phyloP scores from a whole-genome alignment of 306 rosid species.

The Heteromeles arbutifolia region DNA sequence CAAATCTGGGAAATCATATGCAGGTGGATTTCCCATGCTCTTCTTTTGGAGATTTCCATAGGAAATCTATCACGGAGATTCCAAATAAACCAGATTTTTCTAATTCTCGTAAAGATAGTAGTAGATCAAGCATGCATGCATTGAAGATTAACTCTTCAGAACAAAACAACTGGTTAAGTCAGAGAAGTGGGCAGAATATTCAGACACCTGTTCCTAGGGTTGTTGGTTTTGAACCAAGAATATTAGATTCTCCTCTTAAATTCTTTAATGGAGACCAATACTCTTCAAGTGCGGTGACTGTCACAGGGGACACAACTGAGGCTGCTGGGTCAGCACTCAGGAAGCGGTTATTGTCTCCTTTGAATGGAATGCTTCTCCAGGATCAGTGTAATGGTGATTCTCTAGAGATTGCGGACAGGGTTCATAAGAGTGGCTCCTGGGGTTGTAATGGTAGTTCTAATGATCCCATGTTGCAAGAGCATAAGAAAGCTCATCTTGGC shows the following conservation, averaged over 20 bases:
- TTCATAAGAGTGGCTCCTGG: slow-evolving; percentile 22
- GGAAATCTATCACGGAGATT: slow-evolving; percentile 27
- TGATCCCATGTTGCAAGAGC: slow-evolving; percentile 27
- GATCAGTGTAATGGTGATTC: slow-evolving; percentile 41
- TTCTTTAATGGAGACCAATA: slow-evolving; percentile 27
- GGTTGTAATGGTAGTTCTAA: slow-evolving; percentile 17
- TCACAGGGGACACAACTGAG: slow-evolving; percentile 24
- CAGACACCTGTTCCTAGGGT: slow-evolving; percentile 48
- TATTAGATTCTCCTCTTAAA: slow-evolving; percentile 26
- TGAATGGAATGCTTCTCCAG: slow-evolving; percentile 41
- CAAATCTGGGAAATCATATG: slow-evolving; percentile 26
- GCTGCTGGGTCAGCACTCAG: slow-evolving; percentile 26
- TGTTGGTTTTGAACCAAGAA: slow-evolving; percentile 52
- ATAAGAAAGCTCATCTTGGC: slow-evolving; percentile 45
- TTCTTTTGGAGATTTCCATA: slow-evolving; percentile 31
- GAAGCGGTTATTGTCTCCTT: slow-evolving; percentile 50
- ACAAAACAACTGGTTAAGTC: slow-evolving; percentile 31
- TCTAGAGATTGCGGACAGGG: slow-evolving; percentile 27
- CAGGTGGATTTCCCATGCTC: slow-evolving; percentile 33
- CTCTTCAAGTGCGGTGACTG: slow-evolving; percentile 26
- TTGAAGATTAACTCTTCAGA: slow-evolving; percentile 38
- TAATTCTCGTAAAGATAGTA: slow-evolving; percentile 24
- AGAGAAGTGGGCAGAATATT: slow-evolving; percentile 27
- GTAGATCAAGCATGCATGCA: slow-evolving; percentile 28
- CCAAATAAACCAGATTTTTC: slow-evolving; percentile 35